Evolutionary conservation across 2,329 filamentous ascomycete species (phyloP), one percentile per base, ranked within the genome.

Genomic region (Mariannaea sp.): DNA sequence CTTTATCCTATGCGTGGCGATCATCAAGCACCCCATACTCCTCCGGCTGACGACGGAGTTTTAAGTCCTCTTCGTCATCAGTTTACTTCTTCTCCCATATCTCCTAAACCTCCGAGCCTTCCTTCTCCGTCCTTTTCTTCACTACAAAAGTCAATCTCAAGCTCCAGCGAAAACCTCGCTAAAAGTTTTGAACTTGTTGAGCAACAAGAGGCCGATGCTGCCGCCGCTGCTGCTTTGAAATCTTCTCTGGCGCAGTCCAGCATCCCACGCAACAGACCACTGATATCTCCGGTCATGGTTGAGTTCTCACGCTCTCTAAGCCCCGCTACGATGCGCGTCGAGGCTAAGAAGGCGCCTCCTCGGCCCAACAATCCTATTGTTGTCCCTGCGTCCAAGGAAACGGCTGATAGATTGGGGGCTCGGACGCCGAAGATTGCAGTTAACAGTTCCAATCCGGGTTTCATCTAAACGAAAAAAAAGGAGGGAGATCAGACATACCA

Each of bases 41-140:
- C 65, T 36, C 13, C 53, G 39, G 7, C 46, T 53, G 40, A 60
- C 43, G 24, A 58, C 49, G 1, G 51, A 42, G n/a, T 38, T 48
- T 1, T 49, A 46, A 58, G 55, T 33, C 62, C 57, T 4, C 56
- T 57, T 3, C 57, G 57, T n/a, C 52, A 55, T 2, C 58, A 57
- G 2, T 67, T 59, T 26, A 65, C 59, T 9, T 67, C 70, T 0
- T 67, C 69, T 0, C 61, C 66, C 12, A 61, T 69, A 20, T 70
- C 70, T 0, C 61, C 63, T 4, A 59, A 55, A 5, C 61, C 71
- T 2, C 69, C 71, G 0, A 70, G 67, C 6, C 57, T 74, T 5
- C 70, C 71, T 1, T 73, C 71, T 12, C 72, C 72, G 2, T 70
- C 70, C 0, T 74, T 74, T 20, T 55, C 66, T 3, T 72, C 72